phyloP scores from a whole-genome alignment of 148 eudicot genomes.

The Amaranthus cruentus region DNA sequence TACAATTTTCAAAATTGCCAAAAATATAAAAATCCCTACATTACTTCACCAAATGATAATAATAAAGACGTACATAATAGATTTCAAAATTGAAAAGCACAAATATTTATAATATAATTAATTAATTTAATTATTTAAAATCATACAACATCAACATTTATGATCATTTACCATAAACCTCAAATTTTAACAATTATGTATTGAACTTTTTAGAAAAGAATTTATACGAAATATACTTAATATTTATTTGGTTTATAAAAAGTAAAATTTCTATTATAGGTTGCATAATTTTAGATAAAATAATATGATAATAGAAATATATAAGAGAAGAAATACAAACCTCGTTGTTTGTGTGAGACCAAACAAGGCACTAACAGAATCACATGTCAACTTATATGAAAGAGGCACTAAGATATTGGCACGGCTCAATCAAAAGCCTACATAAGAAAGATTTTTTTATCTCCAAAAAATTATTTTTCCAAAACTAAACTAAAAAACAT shows the following conservation, averaged over 20 bases:
- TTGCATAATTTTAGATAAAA: neutral
- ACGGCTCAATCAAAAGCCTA: constrained; percentile 46
- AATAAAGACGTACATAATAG: too few relatives aligned
- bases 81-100: too few relatives aligned
- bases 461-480: neutral
- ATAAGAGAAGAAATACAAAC: neutral
- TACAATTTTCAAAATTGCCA: too few relatives aligned
- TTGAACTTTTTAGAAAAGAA: too few relatives aligned
- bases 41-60: neutral
- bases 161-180: too few relatives aligned
- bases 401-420: constrained; percentile 50
- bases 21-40: too few relatives aligned
- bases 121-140: too few relatives aligned
- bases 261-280: neutral
- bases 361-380: neutral
- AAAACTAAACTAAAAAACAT: neutral
- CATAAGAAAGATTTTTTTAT: neutral
- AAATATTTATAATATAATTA: too few relatives aligned
- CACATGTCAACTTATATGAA: constrained; percentile 18
- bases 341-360: neutral
- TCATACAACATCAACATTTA: too few relatives aligned
- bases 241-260: neutral
- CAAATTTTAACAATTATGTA: too few relatives aligned
- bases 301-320: neutral
- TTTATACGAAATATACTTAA: too few relatives aligned